Percentiles rank a stretch among this genome's conserved stretches.
Evolutionary conservation across 106 monocot species (phyloP).

Genomic region (Hemerocallis citrina): DNA sequence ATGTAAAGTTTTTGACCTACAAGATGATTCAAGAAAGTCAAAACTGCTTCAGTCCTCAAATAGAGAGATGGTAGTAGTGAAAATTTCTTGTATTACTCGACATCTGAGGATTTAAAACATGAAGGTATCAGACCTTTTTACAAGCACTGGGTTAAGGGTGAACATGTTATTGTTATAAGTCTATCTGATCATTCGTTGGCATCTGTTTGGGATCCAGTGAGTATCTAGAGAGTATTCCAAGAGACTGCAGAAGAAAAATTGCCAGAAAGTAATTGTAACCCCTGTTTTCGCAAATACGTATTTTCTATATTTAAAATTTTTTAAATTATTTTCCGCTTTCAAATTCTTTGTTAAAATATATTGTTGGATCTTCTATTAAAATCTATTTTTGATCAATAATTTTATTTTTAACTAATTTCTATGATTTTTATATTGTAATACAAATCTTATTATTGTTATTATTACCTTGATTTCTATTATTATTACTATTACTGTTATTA

Average conservation of each 20-base stretch:
- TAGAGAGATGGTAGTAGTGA: conserved; percentile 27
- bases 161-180: conserved; percentile 54
- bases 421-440: no score
- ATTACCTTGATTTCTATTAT: no score
- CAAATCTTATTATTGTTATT: no score
- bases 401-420: no score
- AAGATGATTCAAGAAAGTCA: conserved; percentile 3
- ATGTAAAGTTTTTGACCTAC: conserved; percentile 33
- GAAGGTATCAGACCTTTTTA: conserved; percentile 51
- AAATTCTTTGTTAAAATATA: no score
- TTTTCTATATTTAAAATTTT: no score
- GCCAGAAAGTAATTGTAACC: conserved; percentile 32
- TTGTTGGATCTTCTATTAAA: no score
- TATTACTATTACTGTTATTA: no score
- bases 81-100: conserved; percentile 46
- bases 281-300: no score
- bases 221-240: conserved; percentile 64
- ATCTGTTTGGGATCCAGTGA: conserved; percentile 67
- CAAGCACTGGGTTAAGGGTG: conserved; percentile 66
- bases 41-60: conserved; percentile 24
- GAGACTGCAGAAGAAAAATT: conserved; percentile 40
- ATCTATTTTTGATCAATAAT: no score
- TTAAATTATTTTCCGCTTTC: no score
- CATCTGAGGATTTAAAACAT: conserved; percentile 38
- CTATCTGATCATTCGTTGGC: conserved; percentile 45